A percentile compares a stretch with the other conserved stretches of the same genome.
Conservation (phyloP, 345 rosid genomes). For the Citrus hindsii region DNA sequence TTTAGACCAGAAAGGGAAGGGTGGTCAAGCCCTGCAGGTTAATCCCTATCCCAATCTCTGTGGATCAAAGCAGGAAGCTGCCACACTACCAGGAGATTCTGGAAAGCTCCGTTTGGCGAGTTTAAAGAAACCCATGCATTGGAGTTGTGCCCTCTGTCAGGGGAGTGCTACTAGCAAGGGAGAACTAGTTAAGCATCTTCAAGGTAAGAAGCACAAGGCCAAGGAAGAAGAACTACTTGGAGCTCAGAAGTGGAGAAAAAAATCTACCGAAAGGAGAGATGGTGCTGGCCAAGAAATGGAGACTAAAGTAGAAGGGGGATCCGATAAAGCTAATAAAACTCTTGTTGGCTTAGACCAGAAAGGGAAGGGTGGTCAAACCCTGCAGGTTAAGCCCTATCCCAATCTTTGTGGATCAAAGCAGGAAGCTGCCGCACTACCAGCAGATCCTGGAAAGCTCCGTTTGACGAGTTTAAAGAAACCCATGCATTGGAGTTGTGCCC, state of each 20-base stretch:
- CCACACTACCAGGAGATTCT: conserved; percentile 5
- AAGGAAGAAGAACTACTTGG: neutral
- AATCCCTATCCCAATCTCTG: too few species aligned
- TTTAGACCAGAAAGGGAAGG: too few species aligned
- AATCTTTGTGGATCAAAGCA: too few species aligned
- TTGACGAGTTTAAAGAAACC: conserved; percentile 20
- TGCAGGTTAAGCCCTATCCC: too few species aligned
- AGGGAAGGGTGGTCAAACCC: neutral
- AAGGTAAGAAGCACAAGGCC: neutral
- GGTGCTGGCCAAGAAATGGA: neutral
- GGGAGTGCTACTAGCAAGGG: neutral
- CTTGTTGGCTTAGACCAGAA: neutral
- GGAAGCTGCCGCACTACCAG: conserved; percentile 10
- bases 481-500: conserved; percentile 45
- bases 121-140: conserved; percentile 30
- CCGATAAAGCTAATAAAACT: neutral
- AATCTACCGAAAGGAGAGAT: neutral
- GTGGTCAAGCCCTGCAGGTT: too few species aligned
- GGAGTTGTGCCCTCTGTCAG: conserved; percentile 52
- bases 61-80: too few species aligned
- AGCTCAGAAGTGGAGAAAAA: neutral
- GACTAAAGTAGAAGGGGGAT: neutral
- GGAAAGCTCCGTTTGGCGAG: conserved; percentile 8
- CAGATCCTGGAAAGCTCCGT: neutral
- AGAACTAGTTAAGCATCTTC: conserved; percentile 20